Evolutionary conservation across 768 basidiomycete species (phyloP), one percentile per base, ranked within the genome.

Genomic region (Cyclocybe aegerita): DNA sequence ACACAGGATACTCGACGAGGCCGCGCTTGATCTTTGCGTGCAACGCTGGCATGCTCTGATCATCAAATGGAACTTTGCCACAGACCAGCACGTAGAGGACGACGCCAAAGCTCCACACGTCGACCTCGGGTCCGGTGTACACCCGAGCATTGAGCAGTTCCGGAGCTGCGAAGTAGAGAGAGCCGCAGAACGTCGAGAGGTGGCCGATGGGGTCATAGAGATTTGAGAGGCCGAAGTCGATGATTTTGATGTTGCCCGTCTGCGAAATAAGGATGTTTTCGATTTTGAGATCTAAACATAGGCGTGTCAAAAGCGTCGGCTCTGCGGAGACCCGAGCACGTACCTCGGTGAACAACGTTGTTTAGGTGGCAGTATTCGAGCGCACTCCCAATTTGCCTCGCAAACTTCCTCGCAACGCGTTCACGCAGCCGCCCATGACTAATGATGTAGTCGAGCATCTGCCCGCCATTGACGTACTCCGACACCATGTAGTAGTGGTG

Each of bases 391-490:
- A 99, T 98, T 70, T 99, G 97, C 30, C 97, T 74, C 4, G 97
- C 94, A 70, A 99, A 99, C 75, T 98, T 98, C 59, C 97, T 78
- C 15, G 97, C 97, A 36, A 94, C 93, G 49, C 96, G 83, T 70
- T 98, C 97, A 40, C 97, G 80, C 51, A 98, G 80, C 32, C 97
- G 81, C 12, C 97, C 97, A 62, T 99, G 97, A 61, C 90, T 90
- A 73, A 99, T 99, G 73, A 99, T 98, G 68, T 96, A 99, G 79
- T 99, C 97, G 58, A 99, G 83, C 93, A 99, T 94, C 77, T 99
- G 97, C 0, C 97, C 97, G 31, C 97, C 97, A 60, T 94, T 96
- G 70, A 98, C 92, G 68, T 97, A 98, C 69, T 99, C 97, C 67
- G 90, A 93, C 8, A 98, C 92, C 93, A 99, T 98, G 77, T 98